Conservation (phyloP, 1,139 yeast species). For the Meyerozyma guilliermondii region DNA sequence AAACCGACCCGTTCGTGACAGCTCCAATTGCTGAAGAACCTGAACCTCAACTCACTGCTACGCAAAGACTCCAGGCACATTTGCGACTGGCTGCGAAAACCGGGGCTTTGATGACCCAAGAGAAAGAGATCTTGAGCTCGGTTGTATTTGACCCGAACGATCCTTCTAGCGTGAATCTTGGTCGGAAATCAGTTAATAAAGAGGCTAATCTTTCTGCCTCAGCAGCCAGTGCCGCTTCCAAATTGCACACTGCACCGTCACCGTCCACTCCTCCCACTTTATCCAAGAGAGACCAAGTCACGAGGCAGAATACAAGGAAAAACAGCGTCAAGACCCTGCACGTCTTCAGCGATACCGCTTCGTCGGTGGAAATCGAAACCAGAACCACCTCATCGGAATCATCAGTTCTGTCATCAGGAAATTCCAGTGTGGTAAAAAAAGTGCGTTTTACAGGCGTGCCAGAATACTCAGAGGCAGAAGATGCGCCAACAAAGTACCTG, state of each 20-base stretch:
- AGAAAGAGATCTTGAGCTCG: constrained; percentile 29
- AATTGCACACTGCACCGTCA: neutral
- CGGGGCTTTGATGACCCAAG: constrained; percentile 37
- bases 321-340: constrained; percentile 18
- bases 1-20: constrained; percentile 10
- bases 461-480: constrained; percentile 49
- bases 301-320: constrained; percentile 28
- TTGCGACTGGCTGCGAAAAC: constrained; percentile 35
- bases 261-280: constrained; percentile 3
- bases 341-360: constrained; percentile 1
- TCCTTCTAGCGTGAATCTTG: constrained; percentile 26
- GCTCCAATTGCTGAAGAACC: constrained; percentile 5
- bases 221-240: constrained; percentile 6
- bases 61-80: constrained; percentile 38
- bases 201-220: constrained; percentile 2
- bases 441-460: constrained; percentile 53
- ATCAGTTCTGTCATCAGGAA: constrained; percentile 5
- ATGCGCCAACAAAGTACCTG: constrained; percentile 48
- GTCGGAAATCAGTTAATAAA: constrained; percentile 8
- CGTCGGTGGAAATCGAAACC: constrained; percentile 4
- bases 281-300: constrained; percentile 23
- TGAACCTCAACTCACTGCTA: constrained; percentile 24
- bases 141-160: constrained; percentile 40
- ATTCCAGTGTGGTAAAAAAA: constrained; percentile 21
- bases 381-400: constrained; percentile 1